Percentiles rank a stretch among this genome's conserved stretches.
Evolutionary conservation across 208 protist species (phyloP).

Genomic region (Naegleria lovaniensis): DNA sequence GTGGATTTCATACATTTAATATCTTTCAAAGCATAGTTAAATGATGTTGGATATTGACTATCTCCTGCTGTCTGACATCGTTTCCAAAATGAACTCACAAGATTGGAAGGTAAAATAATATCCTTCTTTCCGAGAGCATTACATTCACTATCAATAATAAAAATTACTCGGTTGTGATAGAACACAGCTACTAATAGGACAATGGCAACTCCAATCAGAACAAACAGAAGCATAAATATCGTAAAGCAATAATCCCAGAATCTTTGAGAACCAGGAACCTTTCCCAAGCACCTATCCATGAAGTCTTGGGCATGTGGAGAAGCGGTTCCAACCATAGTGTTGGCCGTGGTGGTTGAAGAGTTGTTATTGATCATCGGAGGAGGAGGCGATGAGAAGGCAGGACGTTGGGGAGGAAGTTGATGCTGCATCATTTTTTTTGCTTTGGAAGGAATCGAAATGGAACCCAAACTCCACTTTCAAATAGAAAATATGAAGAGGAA

Average conservation of each 20-base stretch:
- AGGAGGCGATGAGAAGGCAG: too few species aligned
- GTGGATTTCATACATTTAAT: background rate
- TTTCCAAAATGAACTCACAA: background rate
- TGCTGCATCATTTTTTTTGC: too few species aligned
- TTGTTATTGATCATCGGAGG: too few species aligned
- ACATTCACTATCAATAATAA: background rate
- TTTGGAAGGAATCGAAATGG: too few species aligned
- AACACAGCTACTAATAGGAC: background rate
- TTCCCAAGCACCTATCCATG: background rate
- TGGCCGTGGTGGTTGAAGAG: too few species aligned
- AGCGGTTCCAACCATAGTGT: background rate
- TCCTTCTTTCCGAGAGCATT: background rate
- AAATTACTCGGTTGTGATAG: background rate
- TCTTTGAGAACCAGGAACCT: background rate
- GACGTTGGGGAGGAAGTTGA: too few species aligned
- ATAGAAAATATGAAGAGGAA: too few species aligned
- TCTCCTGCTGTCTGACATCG: background rate
- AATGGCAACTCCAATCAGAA: background rate
- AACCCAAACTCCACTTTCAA: too few species aligned
- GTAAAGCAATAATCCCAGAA: background rate
- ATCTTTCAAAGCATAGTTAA: background rate
- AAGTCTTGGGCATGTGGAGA: background rate
- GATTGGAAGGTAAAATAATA: background rate
- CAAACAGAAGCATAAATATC: background rate
- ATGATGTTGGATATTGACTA: background rate